These are phyloP conservation scores for Mentha longifolia DNA, from an alignment of 257 asterid genomes.

Conservation along the genomic window DNA sequence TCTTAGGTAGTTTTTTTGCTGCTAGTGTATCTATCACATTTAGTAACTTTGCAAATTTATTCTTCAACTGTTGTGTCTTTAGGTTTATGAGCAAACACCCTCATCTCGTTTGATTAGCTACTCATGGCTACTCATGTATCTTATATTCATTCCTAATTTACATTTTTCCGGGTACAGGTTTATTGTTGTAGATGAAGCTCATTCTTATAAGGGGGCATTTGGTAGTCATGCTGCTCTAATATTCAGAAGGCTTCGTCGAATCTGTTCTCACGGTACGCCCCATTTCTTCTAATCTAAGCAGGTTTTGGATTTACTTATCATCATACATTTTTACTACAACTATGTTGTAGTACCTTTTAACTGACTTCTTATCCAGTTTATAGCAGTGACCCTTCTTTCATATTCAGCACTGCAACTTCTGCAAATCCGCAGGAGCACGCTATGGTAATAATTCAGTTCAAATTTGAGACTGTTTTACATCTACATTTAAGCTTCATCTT, in stretches of 20 bases:
- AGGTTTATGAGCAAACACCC: neutral
- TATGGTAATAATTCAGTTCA: slow-evolving; percentile 62
- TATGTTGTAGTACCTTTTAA: slow-evolving; percentile 29
- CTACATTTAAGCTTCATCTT: slow-evolving; percentile 20
- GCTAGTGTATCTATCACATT: slow-evolving; percentile 30
- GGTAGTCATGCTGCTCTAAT: slow-evolving; percentile 95
- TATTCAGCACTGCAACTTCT: slow-evolving; percentile 95
- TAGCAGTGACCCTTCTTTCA: slow-evolving; percentile 88
- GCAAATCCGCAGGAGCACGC: slow-evolving; percentile 92
- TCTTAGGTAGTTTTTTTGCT: slow-evolving; percentile 61
- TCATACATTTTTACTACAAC: slow-evolving; percentile 23
- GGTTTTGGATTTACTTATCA: slow-evolving; percentile 18
- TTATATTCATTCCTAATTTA: slow-evolving; percentile 12
- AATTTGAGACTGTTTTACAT: slow-evolving; percentile 20
- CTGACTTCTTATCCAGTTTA: slow-evolving; percentile 69
- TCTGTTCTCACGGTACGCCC: slow-evolving; percentile 81
- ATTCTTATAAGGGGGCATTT: slow-evolving; percentile 87
- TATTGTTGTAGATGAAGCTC: slow-evolving; percentile 91
- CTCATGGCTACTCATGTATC: slow-evolving; percentile 28
- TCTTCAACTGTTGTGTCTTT: slow-evolving; percentile 27
- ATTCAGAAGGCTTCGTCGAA: slow-evolving; percentile 87
- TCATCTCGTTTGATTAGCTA: slow-evolving; percentile 24
- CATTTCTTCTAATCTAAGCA: slow-evolving; percentile 24
- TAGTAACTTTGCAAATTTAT: slow-evolving; percentile 16
- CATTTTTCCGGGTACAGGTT: slow-evolving; percentile 48